Conservation (phyloP, 345 rosid species). For the Bruguiera sexangula region DNA sequence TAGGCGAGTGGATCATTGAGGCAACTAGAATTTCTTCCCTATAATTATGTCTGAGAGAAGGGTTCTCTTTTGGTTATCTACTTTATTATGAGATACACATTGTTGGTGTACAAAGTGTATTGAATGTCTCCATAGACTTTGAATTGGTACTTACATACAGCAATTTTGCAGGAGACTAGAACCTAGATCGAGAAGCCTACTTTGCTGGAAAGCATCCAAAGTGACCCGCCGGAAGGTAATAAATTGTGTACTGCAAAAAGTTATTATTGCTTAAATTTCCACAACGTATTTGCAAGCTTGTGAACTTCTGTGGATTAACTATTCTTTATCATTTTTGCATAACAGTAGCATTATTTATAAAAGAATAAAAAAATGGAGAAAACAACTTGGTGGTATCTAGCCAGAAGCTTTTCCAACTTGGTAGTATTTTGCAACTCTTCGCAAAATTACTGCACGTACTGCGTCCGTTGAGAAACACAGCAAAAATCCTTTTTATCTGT, state of each 20-base stretch:
- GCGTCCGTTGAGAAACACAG: background rate
- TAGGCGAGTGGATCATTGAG: background rate
- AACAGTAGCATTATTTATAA: no score
- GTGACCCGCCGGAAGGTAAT: conserved; percentile 71
- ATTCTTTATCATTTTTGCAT: no score
- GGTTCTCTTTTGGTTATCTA: background rate
- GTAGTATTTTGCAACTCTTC: no score
- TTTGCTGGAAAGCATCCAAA: conserved; percentile 82
- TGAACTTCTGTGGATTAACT: background rate
- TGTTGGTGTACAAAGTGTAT: background rate
- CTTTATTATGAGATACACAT: background rate
- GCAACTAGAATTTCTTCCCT: conserved; percentile 3
- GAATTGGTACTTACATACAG: conserved; percentile 9
- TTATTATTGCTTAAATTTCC: background rate
- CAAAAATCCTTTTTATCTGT: background rate
- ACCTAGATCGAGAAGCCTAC: conserved; percentile 77
- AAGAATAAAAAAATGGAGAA: no score
- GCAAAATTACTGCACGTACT: background rate
- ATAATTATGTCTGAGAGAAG: background rate
- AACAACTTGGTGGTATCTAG: no score
- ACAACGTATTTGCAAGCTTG: background rate
- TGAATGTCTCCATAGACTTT: background rate
- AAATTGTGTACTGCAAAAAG: background rate
- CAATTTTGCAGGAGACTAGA: conserved; percentile 73
- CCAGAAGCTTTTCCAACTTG: no score